Evolutionary conservation across 257 asterid species (phyloP), one percentile per base, ranked within the genome.

Genomic region (Ajuga chamaepitys): DNA sequence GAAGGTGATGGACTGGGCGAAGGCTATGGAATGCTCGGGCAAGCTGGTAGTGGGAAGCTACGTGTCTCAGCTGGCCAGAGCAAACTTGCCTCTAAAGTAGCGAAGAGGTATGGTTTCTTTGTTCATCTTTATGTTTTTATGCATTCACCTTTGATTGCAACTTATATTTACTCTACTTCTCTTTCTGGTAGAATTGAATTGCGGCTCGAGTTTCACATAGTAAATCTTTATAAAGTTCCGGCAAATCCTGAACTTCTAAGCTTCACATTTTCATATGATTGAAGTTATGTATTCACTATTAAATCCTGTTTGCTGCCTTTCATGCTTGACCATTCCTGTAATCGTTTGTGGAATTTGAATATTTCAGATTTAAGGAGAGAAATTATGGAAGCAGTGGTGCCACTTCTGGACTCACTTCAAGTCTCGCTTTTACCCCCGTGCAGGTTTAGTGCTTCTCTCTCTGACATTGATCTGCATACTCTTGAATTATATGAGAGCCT

Each of bases 11-110:
- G 97, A 56, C 88, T 93, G 25, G 99, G 99, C 6, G 99, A 93
- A 85, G 99, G 99, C n/a, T 93, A 93, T 62, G 99, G 99, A 71
- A 93, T 93, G 99, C 96, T 93, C 9, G 99, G 99, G 59, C 97
- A 93, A 75, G 91, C 97, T 72, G 97, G 99, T 48, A 93, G 87
- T 59, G 99, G 99, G 38, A 93, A 89, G 78, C 75, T 93, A 67
- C 97, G 99, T 35, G 94, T 93, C 34, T 77, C 99, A 62, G 82
- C 62, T 55, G 90, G 88, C 32, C 86, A 84, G 77, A 93, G 83
- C 87, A 84, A 81, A 78, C 99, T 93, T 70, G 95, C 88, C 41
- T 88, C 89, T 14, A 93, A 89, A 86, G 97, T 83, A 48, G 84
- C 97, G 61, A 93, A 87, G 81, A 93, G 79, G 99, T 90, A 76